A percentile compares a stretch with the other conserved stretches of the same genome.
Evolutionary conservation across 768 basidiomycete genomes (phyloP).

Genomic region (Phanerochaete sordida): DNA sequence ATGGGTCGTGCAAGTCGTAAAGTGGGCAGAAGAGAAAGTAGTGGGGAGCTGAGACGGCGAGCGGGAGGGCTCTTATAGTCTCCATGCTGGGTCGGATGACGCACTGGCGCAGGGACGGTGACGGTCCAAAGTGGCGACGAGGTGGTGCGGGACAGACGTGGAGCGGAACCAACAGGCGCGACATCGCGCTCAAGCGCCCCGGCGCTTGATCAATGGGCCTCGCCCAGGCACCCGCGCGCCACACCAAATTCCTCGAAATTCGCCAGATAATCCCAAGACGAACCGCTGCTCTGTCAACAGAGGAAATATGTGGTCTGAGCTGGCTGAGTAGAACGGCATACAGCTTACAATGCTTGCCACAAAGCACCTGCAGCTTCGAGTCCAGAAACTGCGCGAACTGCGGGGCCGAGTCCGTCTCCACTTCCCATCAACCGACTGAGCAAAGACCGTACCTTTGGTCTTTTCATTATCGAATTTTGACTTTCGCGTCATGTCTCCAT

Average conservation of each 20-base stretch:
- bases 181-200: background rate
- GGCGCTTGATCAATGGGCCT: too few species aligned
- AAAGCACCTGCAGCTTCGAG: too few species aligned
- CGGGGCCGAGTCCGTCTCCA: too few species aligned
- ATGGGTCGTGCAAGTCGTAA: constrained; percentile 3
- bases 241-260: background rate
- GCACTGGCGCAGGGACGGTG: background rate
- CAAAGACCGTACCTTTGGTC: too few species aligned
- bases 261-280: background rate
- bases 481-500: too few species aligned
- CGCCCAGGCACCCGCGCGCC: background rate
- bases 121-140: constrained; percentile 4
- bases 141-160: background rate
- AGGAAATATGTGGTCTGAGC: too few species aligned
- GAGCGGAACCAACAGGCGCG: background rate
- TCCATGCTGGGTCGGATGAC: background rate
- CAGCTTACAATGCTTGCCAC: too few species aligned
- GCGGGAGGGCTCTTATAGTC: background rate
- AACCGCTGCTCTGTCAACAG: too few species aligned
- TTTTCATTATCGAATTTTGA: too few species aligned
- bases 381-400: too few species aligned
- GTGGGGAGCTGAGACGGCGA: background rate
- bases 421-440: too few species aligned
- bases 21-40: background rate
- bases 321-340: too few species aligned